These are phyloP conservation scores for Entoloma clypeatum DNA, from an alignment of 1,284 basidiomycete species.

Conservation along the genomic window DNA sequence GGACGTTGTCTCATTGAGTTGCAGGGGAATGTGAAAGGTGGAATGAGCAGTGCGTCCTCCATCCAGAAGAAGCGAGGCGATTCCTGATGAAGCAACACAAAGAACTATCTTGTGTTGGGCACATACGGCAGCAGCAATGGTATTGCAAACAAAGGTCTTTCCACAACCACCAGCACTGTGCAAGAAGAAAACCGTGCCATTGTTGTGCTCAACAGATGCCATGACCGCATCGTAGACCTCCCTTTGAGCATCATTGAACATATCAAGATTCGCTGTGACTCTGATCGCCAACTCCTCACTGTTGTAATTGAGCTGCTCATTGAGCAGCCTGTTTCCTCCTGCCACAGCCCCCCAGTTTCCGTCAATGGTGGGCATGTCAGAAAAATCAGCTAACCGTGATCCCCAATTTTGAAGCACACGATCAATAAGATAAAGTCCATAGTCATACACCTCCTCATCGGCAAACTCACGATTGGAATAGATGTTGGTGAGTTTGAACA, in stretches of 20 bases:
- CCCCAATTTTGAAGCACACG: conserved; percentile 26
- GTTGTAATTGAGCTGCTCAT: conserved; percentile 36
- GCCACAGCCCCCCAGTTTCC: conserved; percentile 24
- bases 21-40: conserved; percentile 40
- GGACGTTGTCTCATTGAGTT: conserved; percentile 26
- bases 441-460: conserved; percentile 34
- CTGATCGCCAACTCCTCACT: no score
- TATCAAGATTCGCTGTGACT: conserved; percentile 14
- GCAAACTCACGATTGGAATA: conserved; percentile 19
- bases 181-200: conserved; percentile 38
- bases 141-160: conserved; percentile 47
- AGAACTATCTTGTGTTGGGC: conserved; percentile 31
- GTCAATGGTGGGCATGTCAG: conserved; percentile 28
- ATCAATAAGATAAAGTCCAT: conserved; percentile 37
- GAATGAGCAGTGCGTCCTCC: conserved; percentile 44
- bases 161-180: conserved; percentile 45
- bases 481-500: conserved; percentile 11
- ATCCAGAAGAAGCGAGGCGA: conserved; percentile 37
- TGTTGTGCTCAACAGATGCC: conserved; percentile 23
- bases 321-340: conserved; percentile 35
- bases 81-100: conserved; percentile 44
- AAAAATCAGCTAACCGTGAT: conserved; percentile 23
- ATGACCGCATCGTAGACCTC: conserved; percentile 32
- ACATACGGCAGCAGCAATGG: conserved; percentile 31
- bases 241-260: conserved; percentile 37